phyloP scores from a whole-genome alignment of 352 stramenopile genomes.

The Pythium sp. region DNA sequence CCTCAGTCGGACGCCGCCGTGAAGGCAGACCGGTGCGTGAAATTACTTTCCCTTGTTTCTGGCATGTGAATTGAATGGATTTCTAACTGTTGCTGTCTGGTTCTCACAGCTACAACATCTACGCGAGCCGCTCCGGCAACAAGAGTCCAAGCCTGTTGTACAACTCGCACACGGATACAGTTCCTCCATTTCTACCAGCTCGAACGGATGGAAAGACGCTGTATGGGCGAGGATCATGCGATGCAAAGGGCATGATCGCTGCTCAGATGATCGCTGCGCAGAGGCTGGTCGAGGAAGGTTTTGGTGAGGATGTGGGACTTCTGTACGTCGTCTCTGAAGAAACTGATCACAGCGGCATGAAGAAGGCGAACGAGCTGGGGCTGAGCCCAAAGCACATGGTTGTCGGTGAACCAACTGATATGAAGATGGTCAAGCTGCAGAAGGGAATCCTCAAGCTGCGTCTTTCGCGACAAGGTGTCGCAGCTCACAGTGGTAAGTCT shows the following conservation, averaged over 20 bases:
- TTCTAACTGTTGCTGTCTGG: neutral
- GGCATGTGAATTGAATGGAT: constrained; percentile 30
- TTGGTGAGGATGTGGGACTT: constrained; percentile 61
- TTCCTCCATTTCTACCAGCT: constrained; percentile 64
- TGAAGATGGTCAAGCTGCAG: constrained; percentile 84
- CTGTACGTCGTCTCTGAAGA: constrained; percentile 88
- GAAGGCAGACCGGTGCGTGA: constrained; percentile 48
- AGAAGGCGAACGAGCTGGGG: constrained; percentile 80
- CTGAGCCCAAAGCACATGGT: constrained; percentile 71
- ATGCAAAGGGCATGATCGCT: constrained; percentile 82
- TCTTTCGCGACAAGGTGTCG: constrained; percentile 64
- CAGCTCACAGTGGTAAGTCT: constrained; percentile 67
- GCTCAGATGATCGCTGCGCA: constrained; percentile 81
- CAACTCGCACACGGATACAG: constrained; percentile 88
- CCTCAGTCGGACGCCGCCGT: constrained; percentile 58
- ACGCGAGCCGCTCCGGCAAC: constrained; percentile 53
- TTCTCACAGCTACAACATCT: constrained; percentile 65
- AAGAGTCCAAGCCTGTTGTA: constrained; percentile 66
- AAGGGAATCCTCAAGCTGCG: constrained; percentile 87
- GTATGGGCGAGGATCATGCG: constrained; percentile 77
- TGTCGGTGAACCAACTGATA: constrained; percentile 75
- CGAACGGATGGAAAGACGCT: constrained; percentile 64
- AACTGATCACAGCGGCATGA: constrained; percentile 88
- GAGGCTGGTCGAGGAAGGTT: constrained; percentile 53
- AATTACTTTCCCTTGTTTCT: neutral